A percentile compares a stretch with the other conserved stretches of the same genome.
phyloP scores from a whole-genome alignment of 2,329 filamentous ascomycete genomes.

The Aspergillus arachidicola region DNA sequence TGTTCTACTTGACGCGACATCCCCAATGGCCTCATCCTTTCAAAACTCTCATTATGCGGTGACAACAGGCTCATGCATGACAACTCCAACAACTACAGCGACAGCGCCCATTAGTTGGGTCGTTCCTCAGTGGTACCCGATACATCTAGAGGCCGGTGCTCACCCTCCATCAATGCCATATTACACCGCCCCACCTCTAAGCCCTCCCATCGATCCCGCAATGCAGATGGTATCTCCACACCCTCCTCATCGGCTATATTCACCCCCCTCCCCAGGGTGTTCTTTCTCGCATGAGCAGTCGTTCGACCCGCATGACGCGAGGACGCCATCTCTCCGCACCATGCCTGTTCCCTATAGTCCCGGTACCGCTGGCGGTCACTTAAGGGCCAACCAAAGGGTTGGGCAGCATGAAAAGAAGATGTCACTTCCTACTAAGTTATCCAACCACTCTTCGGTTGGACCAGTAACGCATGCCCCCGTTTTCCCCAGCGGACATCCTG shows the following conservation, averaged over 20 bases:
- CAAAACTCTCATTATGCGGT: slow-evolving; percentile 27
- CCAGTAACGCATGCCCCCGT: slow-evolving; percentile 25
- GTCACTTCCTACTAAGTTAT: slow-evolving; percentile 20
- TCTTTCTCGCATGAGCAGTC: slow-evolving; percentile 21
- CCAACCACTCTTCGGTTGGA: slow-evolving; percentile 17
- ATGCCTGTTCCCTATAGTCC: slow-evolving; percentile 31
- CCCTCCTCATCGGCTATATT: slow-evolving; percentile 20
- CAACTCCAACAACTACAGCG: slow-evolving; percentile 28
- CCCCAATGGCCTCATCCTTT: slow-evolving; percentile 30
- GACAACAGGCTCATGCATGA: slow-evolving; percentile 31
- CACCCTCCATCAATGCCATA: slow-evolving; percentile 25
- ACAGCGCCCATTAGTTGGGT: slow-evolving; percentile 28
- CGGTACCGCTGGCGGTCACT: slow-evolving; percentile 16
- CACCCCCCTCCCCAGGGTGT: slow-evolving; percentile 25
- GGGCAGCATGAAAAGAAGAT: slow-evolving; percentile 22
- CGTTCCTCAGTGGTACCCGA: slow-evolving; percentile 32
- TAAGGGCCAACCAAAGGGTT: slow-evolving; percentile 22
- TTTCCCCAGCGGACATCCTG: slow-evolving; percentile 26
- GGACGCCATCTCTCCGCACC: slow-evolving; percentile 33
- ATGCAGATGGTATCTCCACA: slow-evolving; percentile 29
- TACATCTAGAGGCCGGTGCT: slow-evolving; percentile 30
- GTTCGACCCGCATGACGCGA: slow-evolving; percentile 21
- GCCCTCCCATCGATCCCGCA: slow-evolving; percentile 26
- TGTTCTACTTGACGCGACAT: slow-evolving; percentile 29
- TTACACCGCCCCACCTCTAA: slow-evolving; percentile 29